These are phyloP conservation scores for Hymenoscyphus scutula DNA, from an alignment of 2,329 filamentous ascomycete genomes.

Conservation along the genomic window DNA sequence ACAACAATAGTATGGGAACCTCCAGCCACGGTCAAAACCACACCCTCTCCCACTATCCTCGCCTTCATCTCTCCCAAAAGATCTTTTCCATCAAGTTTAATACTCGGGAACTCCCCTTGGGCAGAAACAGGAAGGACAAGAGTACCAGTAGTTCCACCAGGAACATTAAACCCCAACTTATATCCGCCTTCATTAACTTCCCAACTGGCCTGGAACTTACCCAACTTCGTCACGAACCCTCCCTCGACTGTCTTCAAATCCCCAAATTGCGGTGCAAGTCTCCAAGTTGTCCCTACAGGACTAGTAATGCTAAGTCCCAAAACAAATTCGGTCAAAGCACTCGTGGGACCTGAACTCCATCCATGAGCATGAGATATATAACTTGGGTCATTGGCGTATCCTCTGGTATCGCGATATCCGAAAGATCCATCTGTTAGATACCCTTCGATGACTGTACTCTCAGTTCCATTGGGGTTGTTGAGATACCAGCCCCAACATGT, in stretches of 20 bases:
- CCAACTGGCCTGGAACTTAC: conserved; percentile 40
- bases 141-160: conserved; percentile 16
- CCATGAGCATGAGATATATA: conserved; percentile 49
- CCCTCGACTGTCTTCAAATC: conserved; percentile 41
- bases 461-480: conserved; percentile 53
- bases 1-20: background rate
- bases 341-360: conserved; percentile 48
- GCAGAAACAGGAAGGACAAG: conserved; percentile 13
- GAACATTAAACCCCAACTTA: conserved; percentile 17
- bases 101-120: background rate
- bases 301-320: conserved; percentile 42
- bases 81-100: conserved; percentile 3
- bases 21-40: background rate
- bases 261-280: conserved; percentile 42
- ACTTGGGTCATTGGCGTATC: conserved; percentile 45
- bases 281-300: conserved; percentile 39
- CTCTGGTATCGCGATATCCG: conserved; percentile 51
- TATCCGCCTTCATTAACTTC: conserved; percentile 27
- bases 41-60: background rate
- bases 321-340: conserved; percentile 43
- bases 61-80: background rate
- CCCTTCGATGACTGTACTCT: conserved; percentile 58
- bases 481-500: conserved; percentile 62
- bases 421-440: conserved; percentile 55
- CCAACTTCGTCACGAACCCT: conserved; percentile 41